phyloP scores from a whole-genome alignment of 768 basidiomycete genomes.

The Pleurotus platypus region DNA sequence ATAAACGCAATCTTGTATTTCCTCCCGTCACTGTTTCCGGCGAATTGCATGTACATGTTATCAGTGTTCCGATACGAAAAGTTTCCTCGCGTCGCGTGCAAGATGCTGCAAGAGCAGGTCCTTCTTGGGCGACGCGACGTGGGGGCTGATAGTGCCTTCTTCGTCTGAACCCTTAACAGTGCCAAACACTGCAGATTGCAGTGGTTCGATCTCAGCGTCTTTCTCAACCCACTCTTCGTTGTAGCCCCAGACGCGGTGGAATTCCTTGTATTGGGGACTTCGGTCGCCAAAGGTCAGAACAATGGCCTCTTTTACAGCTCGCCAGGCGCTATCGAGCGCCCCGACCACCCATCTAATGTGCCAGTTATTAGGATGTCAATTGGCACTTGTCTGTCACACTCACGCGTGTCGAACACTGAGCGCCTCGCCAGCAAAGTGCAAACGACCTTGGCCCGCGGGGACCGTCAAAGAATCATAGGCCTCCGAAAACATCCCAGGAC shows the following conservation, averaged over 20 bases:
- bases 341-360: constrained; percentile 32
- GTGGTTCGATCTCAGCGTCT: neutral
- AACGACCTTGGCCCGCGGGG: constrained; percentile 23
- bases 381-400: neutral
- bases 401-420: constrained; percentile 30
- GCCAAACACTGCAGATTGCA: too few species aligned
- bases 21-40: too few species aligned
- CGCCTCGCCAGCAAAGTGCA: constrained; percentile 35
- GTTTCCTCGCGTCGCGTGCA: neutral
- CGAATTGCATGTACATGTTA: too few species aligned
- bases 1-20: too few species aligned
- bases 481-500: constrained; percentile 31
- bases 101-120: constrained; percentile 6
- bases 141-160: too few species aligned
- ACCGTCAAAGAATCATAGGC: constrained; percentile 25
- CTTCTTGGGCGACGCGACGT: neutral
- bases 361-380: neutral
- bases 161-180: too few species aligned
- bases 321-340: constrained; percentile 31
- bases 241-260: constrained; percentile 25
- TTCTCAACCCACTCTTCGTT: constrained; percentile 25
- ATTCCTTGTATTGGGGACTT: constrained; percentile 2
- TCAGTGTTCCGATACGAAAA: neutral
- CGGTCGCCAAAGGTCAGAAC: neutral
- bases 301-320: constrained; percentile 22